Evolutionary conservation across 148 eudicot genomes (phyloP).

Genomic region (Rhododendron vialii): DNA sequence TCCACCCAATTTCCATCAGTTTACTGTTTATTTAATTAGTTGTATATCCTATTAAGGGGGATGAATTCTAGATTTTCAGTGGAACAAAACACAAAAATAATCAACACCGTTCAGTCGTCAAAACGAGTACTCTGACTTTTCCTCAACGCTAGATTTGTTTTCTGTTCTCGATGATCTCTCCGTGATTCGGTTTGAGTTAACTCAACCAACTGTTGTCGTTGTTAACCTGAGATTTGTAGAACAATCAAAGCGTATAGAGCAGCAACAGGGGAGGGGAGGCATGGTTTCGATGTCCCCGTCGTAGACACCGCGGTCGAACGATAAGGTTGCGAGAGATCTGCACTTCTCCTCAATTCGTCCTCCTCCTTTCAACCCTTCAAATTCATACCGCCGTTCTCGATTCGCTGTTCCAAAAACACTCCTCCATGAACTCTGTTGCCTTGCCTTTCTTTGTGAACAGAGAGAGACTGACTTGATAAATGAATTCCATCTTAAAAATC

Average conservation of each 20-base stretch:
- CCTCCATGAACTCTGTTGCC: slow-evolving; percentile 44
- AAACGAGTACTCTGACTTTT: background rate
- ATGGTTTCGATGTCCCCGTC: slow-evolving; percentile 53
- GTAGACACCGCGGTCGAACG: slow-evolving; percentile 72
- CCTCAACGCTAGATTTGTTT: slow-evolving; percentile 1
- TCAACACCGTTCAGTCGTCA: too few species aligned
- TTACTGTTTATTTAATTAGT: too few species aligned
- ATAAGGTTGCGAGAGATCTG: slow-evolving; percentile 76
- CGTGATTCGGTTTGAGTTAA: slow-evolving; percentile 11
- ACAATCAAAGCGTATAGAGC: slow-evolving; percentile 18
- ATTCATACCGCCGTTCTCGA: too few species aligned
- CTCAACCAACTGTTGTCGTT: background rate
- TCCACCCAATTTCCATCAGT: too few species aligned
- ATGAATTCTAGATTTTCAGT: too few species aligned
- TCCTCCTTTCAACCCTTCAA: too few species aligned
- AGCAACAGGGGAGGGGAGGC: slow-evolving; percentile 49
- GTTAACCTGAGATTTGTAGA: slow-evolving; percentile 11
- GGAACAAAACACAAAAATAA: too few species aligned
- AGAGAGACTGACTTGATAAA: slow-evolving; percentile 37
- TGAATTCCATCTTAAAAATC: slow-evolving; percentile 73
- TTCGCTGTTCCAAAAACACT: background rate
- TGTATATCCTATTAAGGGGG: too few species aligned
- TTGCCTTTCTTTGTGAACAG: slow-evolving; percentile 40
- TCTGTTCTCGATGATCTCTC: background rate
- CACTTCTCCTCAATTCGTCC: background rate